Percentiles rank a stretch among this genome's conserved stretches.
Evolutionary conservation across 768 basidiomycete genomes (phyloP).

Genomic region (Auriculariales sp.): DNA sequence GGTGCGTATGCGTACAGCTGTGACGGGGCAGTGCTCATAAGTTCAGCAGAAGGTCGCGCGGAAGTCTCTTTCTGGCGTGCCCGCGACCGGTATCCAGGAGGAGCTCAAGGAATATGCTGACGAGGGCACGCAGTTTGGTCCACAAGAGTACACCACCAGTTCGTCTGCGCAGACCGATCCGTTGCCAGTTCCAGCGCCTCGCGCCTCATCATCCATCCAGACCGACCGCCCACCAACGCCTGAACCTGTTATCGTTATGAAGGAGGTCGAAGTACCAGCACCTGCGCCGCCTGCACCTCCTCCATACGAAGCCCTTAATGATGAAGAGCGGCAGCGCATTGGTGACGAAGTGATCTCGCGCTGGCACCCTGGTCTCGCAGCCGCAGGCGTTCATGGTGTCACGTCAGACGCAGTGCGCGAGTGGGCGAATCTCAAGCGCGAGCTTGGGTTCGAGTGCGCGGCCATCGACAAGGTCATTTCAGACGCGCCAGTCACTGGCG

Average conservation of each 20-base stretch:
- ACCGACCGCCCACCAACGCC: conserved; percentile 6
- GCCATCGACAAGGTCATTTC: conserved; percentile 64
- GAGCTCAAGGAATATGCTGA: conserved; percentile 59
- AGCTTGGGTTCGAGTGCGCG: conserved; percentile 61
- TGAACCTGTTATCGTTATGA: conserved; percentile 13
- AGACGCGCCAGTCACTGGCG: conserved; percentile 12
- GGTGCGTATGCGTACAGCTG: conserved; percentile 17
- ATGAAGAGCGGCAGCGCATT: conserved; percentile 23
- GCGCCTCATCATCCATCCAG: conserved; percentile 6
- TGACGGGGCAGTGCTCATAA: conserved; percentile 22
- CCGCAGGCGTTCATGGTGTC: conserved; percentile 38
- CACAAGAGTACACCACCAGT: conserved; percentile 31
- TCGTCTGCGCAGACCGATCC: conserved; percentile 48
- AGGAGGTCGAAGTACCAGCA: conserved; percentile 23
- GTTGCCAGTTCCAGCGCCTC: conserved; percentile 25
- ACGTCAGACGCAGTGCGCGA: conserved; percentile 56
- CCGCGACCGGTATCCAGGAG: conserved; percentile 37
- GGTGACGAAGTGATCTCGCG: conserved; percentile 47
- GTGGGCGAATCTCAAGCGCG: conserved; percentile 67
- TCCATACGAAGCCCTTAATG: conserved; percentile 23
- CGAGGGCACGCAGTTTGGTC: conserved; percentile 55
- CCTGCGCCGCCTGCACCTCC: conserved; percentile 9
- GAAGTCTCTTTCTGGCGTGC: conserved; percentile 33
- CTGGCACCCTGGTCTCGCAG: conserved; percentile 48
- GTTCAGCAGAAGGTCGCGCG: conserved; percentile 48